Evolutionary conservation across 2,329 filamentous ascomycete genomes (phyloP), one percentile per base, ranked within the genome.

Genomic region (Aspergillus piperis): DNA sequence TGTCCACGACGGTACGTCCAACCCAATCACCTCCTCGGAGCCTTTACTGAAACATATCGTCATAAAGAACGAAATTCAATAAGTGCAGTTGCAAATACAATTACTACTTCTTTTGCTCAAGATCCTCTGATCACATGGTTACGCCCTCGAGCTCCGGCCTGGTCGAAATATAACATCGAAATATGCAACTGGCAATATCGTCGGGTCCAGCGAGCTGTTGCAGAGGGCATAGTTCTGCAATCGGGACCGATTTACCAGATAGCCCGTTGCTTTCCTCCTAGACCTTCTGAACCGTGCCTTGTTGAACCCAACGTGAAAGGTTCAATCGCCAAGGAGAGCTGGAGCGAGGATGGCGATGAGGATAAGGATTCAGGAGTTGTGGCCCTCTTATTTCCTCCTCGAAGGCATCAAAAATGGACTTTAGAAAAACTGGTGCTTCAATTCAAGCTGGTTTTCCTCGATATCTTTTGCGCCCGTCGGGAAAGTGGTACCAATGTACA

Each of bases 121-220:
- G 69, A 71, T 57, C 69, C 68, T 4, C 41, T 71, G 13, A 68
- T 71, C 23, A 58, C 50, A 54, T 71, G 68, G 68, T 55, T 71
- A 7, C 68, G 68, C 2, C 68, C 68, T 15, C 56, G 58, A 48
- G 63, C 61, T n/a, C 17, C 41, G 15, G 61, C 62, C 0, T 70
- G 67, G 69, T 30, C 44, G 6, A 30, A 49, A 1, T 4, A 36
- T 56, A 56, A 54, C 41, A 53, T 19, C 2, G 41, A 39, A 4
- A 58, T 57, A 10, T 55, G 44, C 25, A 65, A 62, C 54, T 71
- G 69, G 68, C 68, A 71, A 42, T 65, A 67, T 52, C 64, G 68
- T 36, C 62, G 68, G 0, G 62, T 71, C 2, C 68, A 70, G 39
- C 61, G 58, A 11, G 64, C 64, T 3, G 63, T 70, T 21, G 25